phyloP scores from a whole-genome alignment of 208 protist genomes.

The Leishmania mexicana region DNA sequence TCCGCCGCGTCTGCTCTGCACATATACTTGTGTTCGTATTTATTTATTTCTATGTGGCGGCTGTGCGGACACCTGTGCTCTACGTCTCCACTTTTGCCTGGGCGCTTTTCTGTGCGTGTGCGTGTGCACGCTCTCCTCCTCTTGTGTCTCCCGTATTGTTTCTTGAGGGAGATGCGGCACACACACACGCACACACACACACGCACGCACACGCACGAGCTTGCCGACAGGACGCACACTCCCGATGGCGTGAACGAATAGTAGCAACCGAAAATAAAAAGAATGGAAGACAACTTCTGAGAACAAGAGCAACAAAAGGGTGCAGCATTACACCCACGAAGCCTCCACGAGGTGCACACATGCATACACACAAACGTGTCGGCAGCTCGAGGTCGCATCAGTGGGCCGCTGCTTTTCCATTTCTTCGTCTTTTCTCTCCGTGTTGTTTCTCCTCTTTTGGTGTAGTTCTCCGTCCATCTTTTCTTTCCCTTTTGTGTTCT shows the following conservation, averaged over 20 bases:
- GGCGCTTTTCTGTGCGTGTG: neutral
- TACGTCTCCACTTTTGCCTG: neutral
- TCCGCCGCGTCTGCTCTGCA: slow-evolving; percentile 4
- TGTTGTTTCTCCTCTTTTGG: neutral
- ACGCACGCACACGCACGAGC: neutral
- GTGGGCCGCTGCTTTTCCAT: neutral
- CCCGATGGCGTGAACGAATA: neutral
- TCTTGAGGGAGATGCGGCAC: neutral
- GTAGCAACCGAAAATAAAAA: neutral
- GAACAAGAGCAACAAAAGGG: too few relatives aligned
- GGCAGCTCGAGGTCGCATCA: neutral
- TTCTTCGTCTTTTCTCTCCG: neutral
- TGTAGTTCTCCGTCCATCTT: neutral
- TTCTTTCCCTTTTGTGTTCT: neutral
- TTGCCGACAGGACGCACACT: neutral
- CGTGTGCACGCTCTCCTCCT: neutral
- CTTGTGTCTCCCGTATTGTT: neutral
- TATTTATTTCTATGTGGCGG: neutral
- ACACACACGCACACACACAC: neutral
- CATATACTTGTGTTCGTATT: neutral
- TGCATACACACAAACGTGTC: neutral
- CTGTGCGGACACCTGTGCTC: neutral
- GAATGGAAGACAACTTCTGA: neutral
- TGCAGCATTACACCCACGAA: neutral
- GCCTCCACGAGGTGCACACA: neutral